Conservation (phyloP, 164 flowering plant species). For the Saururus chinensis region DNA sequence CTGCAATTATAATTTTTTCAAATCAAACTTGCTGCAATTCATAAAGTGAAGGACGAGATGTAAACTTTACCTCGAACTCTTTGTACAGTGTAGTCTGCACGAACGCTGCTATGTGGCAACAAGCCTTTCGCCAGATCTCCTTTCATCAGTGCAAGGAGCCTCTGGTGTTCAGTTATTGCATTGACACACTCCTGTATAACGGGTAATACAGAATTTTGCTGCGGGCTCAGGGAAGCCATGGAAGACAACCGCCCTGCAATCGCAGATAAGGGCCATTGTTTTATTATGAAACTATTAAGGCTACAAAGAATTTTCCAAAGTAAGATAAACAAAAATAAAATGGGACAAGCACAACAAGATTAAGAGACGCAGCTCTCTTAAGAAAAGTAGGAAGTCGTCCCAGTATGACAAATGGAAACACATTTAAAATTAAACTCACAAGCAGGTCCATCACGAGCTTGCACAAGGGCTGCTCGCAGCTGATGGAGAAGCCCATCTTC, state of each 20-base stretch:
- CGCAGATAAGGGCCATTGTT: neutral
- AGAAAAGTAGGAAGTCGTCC: neutral
- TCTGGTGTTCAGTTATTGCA: slow-evolving; percentile 92
- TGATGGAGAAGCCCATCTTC: slow-evolving; percentile 90
- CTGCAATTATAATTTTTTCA: neutral
- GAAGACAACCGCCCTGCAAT: slow-evolving; percentile 48
- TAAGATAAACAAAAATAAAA: neutral
- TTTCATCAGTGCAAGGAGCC: slow-evolving; percentile 77
- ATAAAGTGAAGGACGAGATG: neutral
- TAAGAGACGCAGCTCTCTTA: neutral
- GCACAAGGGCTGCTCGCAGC: slow-evolving; percentile 67
- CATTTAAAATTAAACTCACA: slow-evolving; percentile 23
- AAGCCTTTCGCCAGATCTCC: slow-evolving; percentile 91
- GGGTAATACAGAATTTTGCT: slow-evolving; percentile 43
- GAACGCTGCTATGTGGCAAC: slow-evolving; percentile 80
- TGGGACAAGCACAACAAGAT: neutral
- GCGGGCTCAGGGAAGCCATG: slow-evolving; percentile 36
- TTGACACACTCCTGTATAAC: slow-evolving; percentile 78
- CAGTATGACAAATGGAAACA: neutral
- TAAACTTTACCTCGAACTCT: slow-evolving; percentile 54
- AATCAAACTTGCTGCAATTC: neutral
- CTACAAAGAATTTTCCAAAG: no score
- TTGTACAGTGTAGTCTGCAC: slow-evolving; percentile 73
- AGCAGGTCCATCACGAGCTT: slow-evolving; percentile 55
- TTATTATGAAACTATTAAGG: neutral